Conservation (phyloP, 1,139 yeast species). For the Suhomyces atakaporum region DNA sequence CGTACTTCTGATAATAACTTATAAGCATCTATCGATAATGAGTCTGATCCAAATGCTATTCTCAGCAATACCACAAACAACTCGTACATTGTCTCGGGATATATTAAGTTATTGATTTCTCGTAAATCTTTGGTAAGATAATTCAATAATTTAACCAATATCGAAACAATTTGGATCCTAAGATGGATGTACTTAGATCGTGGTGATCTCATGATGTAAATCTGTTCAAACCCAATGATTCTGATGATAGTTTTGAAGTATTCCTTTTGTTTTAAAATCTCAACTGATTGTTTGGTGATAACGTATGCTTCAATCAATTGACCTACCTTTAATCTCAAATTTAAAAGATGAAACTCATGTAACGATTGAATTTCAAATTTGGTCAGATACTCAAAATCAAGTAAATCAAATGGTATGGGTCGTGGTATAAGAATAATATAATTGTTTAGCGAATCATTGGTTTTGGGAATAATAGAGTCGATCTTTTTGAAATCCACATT, state of each 20-base stretch:
- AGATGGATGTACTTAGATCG: conserved; percentile 43
- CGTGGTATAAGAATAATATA: conserved; percentile 33
- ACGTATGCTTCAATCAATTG: conserved; percentile 47
- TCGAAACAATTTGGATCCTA: conserved; percentile 47
- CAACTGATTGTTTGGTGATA: conserved; percentile 31
- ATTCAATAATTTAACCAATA: conserved; percentile 33
- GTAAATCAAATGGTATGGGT: conserved; percentile 28
- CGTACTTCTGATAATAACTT: conserved; percentile 35
- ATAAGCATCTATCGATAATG: conserved; percentile 39
- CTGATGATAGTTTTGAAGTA: conserved; percentile 47
- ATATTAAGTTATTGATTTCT: conserved; percentile 36
- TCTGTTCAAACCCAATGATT: conserved; percentile 55
- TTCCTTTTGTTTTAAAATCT: conserved; percentile 36
- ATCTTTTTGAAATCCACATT: conserved; percentile 41
- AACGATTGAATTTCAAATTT: conserved; percentile 25
- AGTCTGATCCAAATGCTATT: conserved; percentile 56
- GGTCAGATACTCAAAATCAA: conserved; percentile 10
- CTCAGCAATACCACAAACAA: conserved; percentile 54
- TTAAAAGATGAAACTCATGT: conserved; percentile 48
- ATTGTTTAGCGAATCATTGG: conserved; percentile 27
- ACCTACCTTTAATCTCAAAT: conserved; percentile 43
- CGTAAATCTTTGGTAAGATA: conserved; percentile 35
- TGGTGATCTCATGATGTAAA: conserved; percentile 47
- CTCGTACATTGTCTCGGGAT: conserved; percentile 48
- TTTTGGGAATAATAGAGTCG: conserved; percentile 34